Evolutionary conservation across 257 asterid genomes (phyloP), one percentile per base, ranked within the genome.

Genomic region (Fraxinus pennsylvanica): DNA sequence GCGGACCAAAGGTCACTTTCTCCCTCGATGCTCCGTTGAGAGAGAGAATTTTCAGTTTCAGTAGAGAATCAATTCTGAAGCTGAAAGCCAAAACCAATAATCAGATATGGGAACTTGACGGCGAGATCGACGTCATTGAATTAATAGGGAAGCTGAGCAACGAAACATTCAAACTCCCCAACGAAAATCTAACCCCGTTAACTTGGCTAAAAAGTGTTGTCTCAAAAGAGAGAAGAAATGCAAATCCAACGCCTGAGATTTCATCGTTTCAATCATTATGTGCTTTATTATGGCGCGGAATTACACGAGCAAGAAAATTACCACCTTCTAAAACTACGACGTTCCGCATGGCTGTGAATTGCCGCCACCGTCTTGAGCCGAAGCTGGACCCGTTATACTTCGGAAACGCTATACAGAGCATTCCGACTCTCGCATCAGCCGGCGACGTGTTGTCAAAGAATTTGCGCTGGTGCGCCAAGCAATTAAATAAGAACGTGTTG

Each of bases 381-480:
- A 83, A 85, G 80, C 85, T 90, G 5, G 80, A 86, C 3, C 84
- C 90, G 15, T 54, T 87, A 17, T 90, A 90, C 74, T 90, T 90
- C 69, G 93, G 96, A 10, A 90, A 90, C 83, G 93, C 96, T 2
- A 90, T 89, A 22, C 96, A 90, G 85, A 87, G 96, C 85, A 71
- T 78, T n/a, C 90, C 93, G 7, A 90, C 91, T 2, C 72, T 73
- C 59, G 90, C 88, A 13, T 8, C 78, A 41, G 91, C 90, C 2
- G 87, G 91, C 0, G 89, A 88, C 3, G 88, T 90, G 70, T 33
- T 85, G 75, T 82, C 41, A 9, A 70, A 69, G 6, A 88, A 79
- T 38, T 27, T 88, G 1, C 83, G 73, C 69, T 88, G 94, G 92
- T 90, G 94, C 69, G 92, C 94, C 13, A 89, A 81, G 88, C 84